Base-by-base conservation (phyloP, 2,329 filamentous ascomycete genomes). In the Stachybotrys chlorohalonatus region DNA sequence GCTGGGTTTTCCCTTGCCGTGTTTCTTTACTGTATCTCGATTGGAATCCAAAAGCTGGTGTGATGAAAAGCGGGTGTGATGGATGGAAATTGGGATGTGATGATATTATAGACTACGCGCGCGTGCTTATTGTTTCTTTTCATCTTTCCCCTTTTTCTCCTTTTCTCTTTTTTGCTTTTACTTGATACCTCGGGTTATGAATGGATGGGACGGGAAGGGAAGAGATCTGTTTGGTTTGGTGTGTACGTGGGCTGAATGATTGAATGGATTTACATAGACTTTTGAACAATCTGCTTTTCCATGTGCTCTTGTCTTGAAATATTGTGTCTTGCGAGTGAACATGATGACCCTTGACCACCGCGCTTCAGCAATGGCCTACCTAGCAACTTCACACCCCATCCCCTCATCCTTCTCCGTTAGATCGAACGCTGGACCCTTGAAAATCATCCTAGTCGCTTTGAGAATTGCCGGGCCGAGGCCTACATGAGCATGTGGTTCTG, bases 1-100 rank as follows among this genome's bases (percentile, higher is more conserved):
- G 54, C 66, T 48, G 72, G 70, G 5, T 69, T 72, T 54, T 36
- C 62, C 49, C 56, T 70, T 36, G 66, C 65, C 39, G 56, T 67
- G 47, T 47, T 67, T 53, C 55, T 69, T 56, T 68, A 68, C 56
- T 55, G 62, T 57, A 57, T 64, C 58, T 60, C 61, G 59, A 58
- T 61, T 54, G 58, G 54, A 54, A 46, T 60, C 53, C 57, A 56
- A 54, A 56, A 55, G 55, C 53, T 65, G 56, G 32, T 53, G 55
- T 60, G 51, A 56, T 31, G n/a, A 17, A 15, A 50, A 31, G 9
- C 6, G 9, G 24, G 24, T 24, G 2, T 24, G 24, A 24, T 24
- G 24, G 11, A 46, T 2, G 42, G n/a, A 24, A 13, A 46, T 11
- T 46, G 42, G 42, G 11, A 11, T 46, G n/a, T 24, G 39, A 45